phyloP scores from a whole-genome alignment of 2,329 filamentous ascomycete species.

The Talaromyces sp. region DNA sequence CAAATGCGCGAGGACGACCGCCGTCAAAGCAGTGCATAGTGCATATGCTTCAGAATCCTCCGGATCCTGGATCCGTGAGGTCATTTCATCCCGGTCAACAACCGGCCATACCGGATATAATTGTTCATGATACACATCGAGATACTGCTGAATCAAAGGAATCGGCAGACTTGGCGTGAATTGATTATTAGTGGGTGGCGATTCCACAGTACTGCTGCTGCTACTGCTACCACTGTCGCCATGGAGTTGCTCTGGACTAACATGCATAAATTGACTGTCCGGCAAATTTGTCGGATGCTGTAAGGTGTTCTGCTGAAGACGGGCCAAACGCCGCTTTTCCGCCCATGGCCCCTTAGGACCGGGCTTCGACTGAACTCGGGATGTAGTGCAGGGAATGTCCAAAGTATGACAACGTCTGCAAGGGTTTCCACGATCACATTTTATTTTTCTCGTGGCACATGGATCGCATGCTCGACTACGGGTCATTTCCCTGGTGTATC shows the following conservation, averaged over 20 bases:
- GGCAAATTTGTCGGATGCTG: slow-evolving; percentile 5
- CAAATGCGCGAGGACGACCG: slow-evolving; percentile 15
- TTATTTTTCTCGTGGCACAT: slow-evolving; percentile 18
- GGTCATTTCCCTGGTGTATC: slow-evolving; percentile 17
- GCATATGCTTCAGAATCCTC: slow-evolving; percentile 17
- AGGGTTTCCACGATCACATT: slow-evolving; percentile 17
- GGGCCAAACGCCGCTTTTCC: slow-evolving; percentile 16
- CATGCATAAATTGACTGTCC: slow-evolving; percentile 4
- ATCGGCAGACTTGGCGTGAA: slow-evolving; percentile 10
- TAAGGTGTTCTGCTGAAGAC: slow-evolving; percentile 12
- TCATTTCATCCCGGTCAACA: slow-evolving; percentile 17
- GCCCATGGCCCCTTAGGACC: slow-evolving; percentile 18
- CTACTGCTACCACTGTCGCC: neutral
- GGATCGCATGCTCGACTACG: slow-evolving; percentile 18
- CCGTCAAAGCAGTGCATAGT: slow-evolving; percentile 14
- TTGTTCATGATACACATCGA: slow-evolving; percentile 15
- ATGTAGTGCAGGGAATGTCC: slow-evolving; percentile 16
- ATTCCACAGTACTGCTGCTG: slow-evolving; percentile 7
- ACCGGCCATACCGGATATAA: slow-evolving; percentile 16
- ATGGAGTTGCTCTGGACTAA: neutral
- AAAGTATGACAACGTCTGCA: slow-evolving; percentile 15
- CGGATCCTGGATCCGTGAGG: slow-evolving; percentile 12
- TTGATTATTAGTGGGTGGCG: neutral
- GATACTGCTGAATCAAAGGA: slow-evolving; percentile 15
- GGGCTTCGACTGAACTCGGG: slow-evolving; percentile 16